phyloP scores from a whole-genome alignment of 331 rosid species.

The Quercus phellos region DNA sequence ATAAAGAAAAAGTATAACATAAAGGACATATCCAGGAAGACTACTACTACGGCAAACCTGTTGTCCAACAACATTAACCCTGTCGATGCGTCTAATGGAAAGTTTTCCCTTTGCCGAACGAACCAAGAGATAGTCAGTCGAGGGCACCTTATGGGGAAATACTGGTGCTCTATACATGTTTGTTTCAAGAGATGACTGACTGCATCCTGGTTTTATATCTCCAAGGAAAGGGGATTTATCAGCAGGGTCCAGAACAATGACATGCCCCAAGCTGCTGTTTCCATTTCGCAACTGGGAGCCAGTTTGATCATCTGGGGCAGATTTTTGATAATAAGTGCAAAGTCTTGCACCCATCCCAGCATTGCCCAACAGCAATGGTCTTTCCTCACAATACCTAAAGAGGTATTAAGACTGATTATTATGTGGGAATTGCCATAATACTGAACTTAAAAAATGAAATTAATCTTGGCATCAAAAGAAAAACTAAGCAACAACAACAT shows the following conservation, averaged over 20 bases:
- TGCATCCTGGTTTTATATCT: slow-evolving; percentile 75
- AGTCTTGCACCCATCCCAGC: slow-evolving; percentile 94
- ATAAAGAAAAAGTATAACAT: slow-evolving; percentile 1
- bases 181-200: slow-evolving; percentile 90
- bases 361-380: slow-evolving; percentile 87
- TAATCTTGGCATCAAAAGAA: neutral
- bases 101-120: slow-evolving; percentile 97
- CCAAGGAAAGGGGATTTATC: slow-evolving; percentile 98
- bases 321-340: slow-evolving; percentile 90
- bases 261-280: slow-evolving; percentile 63
- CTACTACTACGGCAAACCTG: slow-evolving; percentile 52
- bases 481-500: slow-evolving; percentile 16
- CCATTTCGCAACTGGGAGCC: slow-evolving; percentile 60
- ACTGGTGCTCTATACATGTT: slow-evolving; percentile 93
- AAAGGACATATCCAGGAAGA: slow-evolving; percentile 11
- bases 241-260: slow-evolving; percentile 74
- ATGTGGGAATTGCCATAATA: neutral
- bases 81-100: slow-evolving; percentile 83
- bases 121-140: slow-evolving; percentile 80
- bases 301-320: slow-evolving; percentile 81
- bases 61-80: slow-evolving; percentile 80
- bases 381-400: slow-evolving; percentile 91
- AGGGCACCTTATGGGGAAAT: slow-evolving; percentile 81
- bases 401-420: slow-evolving; percentile 11
- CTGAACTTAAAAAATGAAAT: neutral